Base-by-base conservation (phyloP, 1,284 basidiomycete genomes). In the Lentinula novae-zelandiae region DNA sequence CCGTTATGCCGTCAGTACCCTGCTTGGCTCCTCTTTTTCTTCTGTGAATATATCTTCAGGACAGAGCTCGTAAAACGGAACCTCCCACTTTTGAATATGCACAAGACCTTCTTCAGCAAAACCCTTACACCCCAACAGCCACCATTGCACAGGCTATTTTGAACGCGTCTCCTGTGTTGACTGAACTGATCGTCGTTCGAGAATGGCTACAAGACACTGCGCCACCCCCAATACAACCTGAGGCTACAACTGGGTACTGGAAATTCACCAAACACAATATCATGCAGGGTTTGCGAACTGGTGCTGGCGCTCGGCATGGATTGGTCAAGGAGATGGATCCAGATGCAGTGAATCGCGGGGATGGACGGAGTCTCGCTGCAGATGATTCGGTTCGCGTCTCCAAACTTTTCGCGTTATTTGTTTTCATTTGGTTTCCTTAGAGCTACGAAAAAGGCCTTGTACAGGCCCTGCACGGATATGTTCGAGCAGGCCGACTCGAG, bases 191-290 rank as follows among this genome's bases (percentile, higher is more conserved):
- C 46, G 84, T 90, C 48, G 85, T 93, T 3, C 82, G 89, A 15
- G 90, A 93, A 69, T 94, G 92, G 92, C 78, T 93, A 6, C 89
- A 92, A 65, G 87, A 90, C 49, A 87, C 81, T 0, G 87, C 89
- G 0, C 82, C 86, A 0, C 60, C 76, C 1, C 80, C 85, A 0
- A 74, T 76, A 53, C 79, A 81, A 27, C 86, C 87, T 0, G 90
- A 91, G 66, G 83, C 86, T 9, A 85, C 84, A 5, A 87, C 84
- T 0, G 90, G 90, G 0, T 95, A 95, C 72, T 89, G 88, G 83
- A 85, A 84, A 60, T 90, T 92, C 68, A 94, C 92, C n/a, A 89
- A 90, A 66, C 80, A 89, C 65, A 82, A 79, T 36, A 75, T 91
- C 8, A 82, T 88, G 77, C 89, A 92, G 68, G 75, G 78, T 0